Percentiles rank a stretch among this genome's conserved stretches.
Conservation (phyloP, 83 land plant genomes). For the Picea abies region DNA sequence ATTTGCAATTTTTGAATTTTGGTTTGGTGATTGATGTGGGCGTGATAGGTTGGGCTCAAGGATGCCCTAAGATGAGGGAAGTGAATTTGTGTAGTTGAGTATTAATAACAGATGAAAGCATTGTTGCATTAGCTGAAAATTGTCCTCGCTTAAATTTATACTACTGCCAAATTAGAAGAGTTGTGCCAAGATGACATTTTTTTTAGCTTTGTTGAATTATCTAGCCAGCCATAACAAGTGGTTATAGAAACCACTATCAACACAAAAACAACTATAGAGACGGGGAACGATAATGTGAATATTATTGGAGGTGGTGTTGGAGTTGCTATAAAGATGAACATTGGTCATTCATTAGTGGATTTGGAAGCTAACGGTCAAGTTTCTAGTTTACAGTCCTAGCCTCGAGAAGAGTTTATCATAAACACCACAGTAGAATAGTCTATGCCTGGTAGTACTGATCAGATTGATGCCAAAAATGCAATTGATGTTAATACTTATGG, state of each 20-base stretch:
- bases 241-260: constrained; percentile 24
- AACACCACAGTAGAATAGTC: neutral
- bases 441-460: too few species aligned
- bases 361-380: too few species aligned
- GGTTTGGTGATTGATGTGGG: constrained; percentile 90
- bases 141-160: constrained; percentile 76
- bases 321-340: neutral
- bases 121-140: constrained; percentile 82
- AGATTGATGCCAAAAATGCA: too few species aligned
- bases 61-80: constrained; percentile 83
- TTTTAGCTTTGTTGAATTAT: too few species aligned
- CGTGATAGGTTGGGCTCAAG: constrained; percentile 74
- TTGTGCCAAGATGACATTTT: too few species aligned
- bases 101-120: constrained; percentile 89
- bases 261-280: constrained; percentile 72
- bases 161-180: constrained; percentile 64
- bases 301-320: too few species aligned
- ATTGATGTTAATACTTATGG: too few species aligned
- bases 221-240: too few species aligned
- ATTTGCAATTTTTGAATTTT: constrained; percentile 44
- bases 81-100: constrained; percentile 92
- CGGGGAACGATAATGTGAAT: too few species aligned
- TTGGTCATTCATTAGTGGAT: neutral
- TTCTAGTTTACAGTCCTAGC: too few species aligned
- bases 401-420: neutral